Conservation (phyloP, 306 rosid genomes). For the Cyclanthera cordifolia region DNA sequence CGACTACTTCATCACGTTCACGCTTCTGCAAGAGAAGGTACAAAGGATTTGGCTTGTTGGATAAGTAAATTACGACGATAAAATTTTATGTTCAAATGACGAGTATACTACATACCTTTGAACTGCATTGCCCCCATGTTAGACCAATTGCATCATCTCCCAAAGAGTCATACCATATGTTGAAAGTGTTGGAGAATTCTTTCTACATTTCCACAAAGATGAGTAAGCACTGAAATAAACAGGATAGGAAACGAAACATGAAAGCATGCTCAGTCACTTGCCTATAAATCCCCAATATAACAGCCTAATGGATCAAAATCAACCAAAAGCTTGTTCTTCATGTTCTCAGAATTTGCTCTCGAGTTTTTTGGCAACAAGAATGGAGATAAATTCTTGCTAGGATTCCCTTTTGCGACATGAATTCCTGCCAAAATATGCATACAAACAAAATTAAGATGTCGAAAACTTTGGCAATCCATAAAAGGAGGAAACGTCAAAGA, state of each 20-base stretch:
- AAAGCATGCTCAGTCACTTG: constrained; percentile 23
- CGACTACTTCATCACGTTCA: constrained; percentile 35
- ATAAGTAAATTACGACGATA: neutral
- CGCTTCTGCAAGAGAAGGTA: constrained; percentile 49
- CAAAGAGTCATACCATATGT: constrained; percentile 81
- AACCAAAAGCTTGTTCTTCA: constrained; percentile 53
- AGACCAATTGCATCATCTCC: constrained; percentile 92
- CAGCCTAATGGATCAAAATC: constrained; percentile 74
- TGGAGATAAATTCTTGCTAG: constrained; percentile 60
- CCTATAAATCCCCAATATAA: constrained; percentile 67
- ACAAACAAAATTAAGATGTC: constrained; percentile 2
- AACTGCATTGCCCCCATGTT: constrained; percentile 49
- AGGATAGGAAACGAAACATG: neutral
- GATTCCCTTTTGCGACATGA: constrained; percentile 49
- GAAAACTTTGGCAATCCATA: neutral
- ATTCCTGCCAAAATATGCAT: constrained; percentile 35
- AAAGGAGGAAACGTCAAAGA: neutral
- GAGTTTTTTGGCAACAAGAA: constrained; percentile 54
- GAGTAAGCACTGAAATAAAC: constrained; percentile 4
- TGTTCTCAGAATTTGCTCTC: constrained; percentile 44
- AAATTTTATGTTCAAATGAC: neutral
- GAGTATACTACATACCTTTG: constrained; percentile 48
- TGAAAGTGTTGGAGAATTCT: constrained; percentile 48
- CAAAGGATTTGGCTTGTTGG: constrained; percentile 2
- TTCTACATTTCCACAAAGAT: constrained; percentile 29